Base-by-base conservation (phyloP, 768 basidiomycete species). In the Tulasnella sp. region DNA sequence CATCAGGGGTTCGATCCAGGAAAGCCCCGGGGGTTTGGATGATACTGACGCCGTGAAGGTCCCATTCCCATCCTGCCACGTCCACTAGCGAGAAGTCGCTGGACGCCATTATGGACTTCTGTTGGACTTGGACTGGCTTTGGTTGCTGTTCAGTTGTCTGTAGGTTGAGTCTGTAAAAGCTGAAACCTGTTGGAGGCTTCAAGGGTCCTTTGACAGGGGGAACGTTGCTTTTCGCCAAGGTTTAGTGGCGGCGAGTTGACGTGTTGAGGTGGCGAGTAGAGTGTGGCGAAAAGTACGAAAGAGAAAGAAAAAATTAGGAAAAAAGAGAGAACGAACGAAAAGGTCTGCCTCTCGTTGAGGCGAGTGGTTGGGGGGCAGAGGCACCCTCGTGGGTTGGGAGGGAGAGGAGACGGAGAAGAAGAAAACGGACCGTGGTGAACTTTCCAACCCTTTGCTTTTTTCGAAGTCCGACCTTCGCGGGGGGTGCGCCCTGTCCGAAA, bases 1-100 rank as follows among this genome's bases (percentile, higher is more conserved):
- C 71, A 75, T 37, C 49, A n/a, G 4, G 45, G 58, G 29, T 6
- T 64, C 31, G 1, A 31, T 25, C 31, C 31, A 40, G 69, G 68
- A 37, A 37, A 71, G 37, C 31, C 71, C 31, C 67, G 19, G 77
- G 73, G 72, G 40, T 38, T 49, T 31, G 29, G 31, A n/a, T 36
- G n/a, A 34, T 12, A 85, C 89, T 76, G 78, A 93, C 92, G 68
- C 91, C 91, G 79, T 91, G 91, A 6, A 93, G 86, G 82, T 93
- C 91, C 79, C 89, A 92, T 80, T 91, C 89, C 92, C 93, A 94
- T 29, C 91, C 91, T 36, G 69, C 70, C 29, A 77, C 76, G 37
- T 77, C 70, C 45, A 77, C 76, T 5, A 77, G 45, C 31, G 76
- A 72, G 36, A 77, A 72, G 49, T 77, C 76, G 34, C 12, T 42